A percentile compares a stretch with the other conserved stretches of the same genome.
Conservation (phyloP, 495 filamentous ascomycete species). For the Aspergillus campestris region DNA sequence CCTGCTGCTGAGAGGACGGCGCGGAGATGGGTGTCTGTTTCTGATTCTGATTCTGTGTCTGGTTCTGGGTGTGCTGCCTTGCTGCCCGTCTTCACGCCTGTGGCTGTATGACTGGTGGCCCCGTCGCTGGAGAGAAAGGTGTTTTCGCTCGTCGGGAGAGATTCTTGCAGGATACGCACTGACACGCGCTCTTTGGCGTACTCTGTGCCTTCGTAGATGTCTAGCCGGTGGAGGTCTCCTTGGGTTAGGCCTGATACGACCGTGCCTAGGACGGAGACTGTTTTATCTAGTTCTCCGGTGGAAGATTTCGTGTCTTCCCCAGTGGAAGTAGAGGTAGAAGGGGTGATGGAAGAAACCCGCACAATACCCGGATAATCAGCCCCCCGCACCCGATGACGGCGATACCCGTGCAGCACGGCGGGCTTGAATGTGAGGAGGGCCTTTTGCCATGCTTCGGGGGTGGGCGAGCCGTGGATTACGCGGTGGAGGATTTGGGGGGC, state of each 20-base stretch:
- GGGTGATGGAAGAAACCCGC: slow-evolving; percentile 11
- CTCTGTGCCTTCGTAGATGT: slow-evolving; percentile 72
- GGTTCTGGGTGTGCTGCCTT: no score
- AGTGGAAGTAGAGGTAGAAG: no score
- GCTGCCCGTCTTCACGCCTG: no score
- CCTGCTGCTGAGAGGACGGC: slow-evolving; percentile 26
- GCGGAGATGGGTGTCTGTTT: slow-evolving; percentile 14
- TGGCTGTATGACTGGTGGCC: no score
- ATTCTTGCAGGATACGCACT: slow-evolving; percentile 44
- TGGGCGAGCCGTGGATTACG: slow-evolving; percentile 60
- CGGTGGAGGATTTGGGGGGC: slow-evolving; percentile 71
- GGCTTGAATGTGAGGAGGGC: slow-evolving; percentile 56
- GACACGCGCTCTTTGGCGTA: slow-evolving; percentile 58
- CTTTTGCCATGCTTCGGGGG: slow-evolving; percentile 41
- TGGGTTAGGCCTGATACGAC: slow-evolving; percentile 71
- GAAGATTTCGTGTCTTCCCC: no score
- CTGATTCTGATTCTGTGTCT: slow-evolving; percentile 1
- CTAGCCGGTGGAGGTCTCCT: slow-evolving; percentile 66
- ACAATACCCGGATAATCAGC: slow-evolving; percentile 86
- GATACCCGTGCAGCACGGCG: slow-evolving; percentile 65
- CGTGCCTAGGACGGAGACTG: slow-evolving; percentile 61
- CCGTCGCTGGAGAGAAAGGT: no score
- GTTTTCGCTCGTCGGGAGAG: slow-evolving; percentile 11
- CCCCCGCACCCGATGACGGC: slow-evolving; percentile 54
- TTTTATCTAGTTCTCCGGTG: background rate